phyloP scores from a whole-genome alignment of 2,329 filamentous ascomycete species.

The Talaromyces funiculosus region DNA sequence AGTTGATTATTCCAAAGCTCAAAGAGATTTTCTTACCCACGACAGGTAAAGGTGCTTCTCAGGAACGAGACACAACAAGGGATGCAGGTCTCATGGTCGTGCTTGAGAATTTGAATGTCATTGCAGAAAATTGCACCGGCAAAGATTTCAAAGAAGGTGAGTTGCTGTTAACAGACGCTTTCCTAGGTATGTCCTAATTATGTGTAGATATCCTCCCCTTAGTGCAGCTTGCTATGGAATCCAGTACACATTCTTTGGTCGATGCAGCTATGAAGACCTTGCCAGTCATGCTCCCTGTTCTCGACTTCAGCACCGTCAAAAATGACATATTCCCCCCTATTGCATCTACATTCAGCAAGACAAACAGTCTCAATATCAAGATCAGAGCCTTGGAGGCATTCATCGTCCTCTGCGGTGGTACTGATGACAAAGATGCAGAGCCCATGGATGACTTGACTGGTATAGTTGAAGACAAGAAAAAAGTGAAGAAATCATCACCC shows the following conservation, averaged over 20 bases:
- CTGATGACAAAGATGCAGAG: slow-evolving; percentile 43
- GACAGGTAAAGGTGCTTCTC: slow-evolving; percentile 39
- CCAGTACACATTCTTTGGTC: slow-evolving; percentile 79
- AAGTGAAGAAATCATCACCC: slow-evolving; percentile 59
- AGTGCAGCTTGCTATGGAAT: slow-evolving; percentile 76
- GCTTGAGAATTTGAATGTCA: slow-evolving; percentile 71
- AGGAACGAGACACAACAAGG: slow-evolving; percentile 72
- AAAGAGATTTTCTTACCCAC: slow-evolving; percentile 73
- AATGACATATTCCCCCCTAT: slow-evolving; percentile 94
- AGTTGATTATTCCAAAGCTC: slow-evolving; percentile 77
- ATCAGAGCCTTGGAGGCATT: slow-evolving; percentile 87
- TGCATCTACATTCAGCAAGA: slow-evolving; percentile 83
- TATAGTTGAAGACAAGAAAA: slow-evolving; percentile 45
- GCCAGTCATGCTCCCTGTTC: slow-evolving; percentile 71
- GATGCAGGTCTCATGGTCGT: slow-evolving; percentile 90
- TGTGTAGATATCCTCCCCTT: slow-evolving; percentile 75
- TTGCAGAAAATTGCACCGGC: slow-evolving; percentile 75
- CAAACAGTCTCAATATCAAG: slow-evolving; percentile 90
- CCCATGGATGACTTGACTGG: slow-evolving; percentile 70
- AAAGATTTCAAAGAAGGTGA: slow-evolving; percentile 91
- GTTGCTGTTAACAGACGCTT: slow-evolving; percentile 24
- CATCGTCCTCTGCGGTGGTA: slow-evolving; percentile 79
- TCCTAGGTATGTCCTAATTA: slow-evolving; percentile 19
- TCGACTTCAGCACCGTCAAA: slow-evolving; percentile 96
- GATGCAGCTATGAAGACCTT: slow-evolving; percentile 78